Evolutionary conservation across 2,329 filamentous ascomycete species (phyloP), one percentile per base, ranked within the genome.

Genomic region (Lachnellula suecica): DNA sequence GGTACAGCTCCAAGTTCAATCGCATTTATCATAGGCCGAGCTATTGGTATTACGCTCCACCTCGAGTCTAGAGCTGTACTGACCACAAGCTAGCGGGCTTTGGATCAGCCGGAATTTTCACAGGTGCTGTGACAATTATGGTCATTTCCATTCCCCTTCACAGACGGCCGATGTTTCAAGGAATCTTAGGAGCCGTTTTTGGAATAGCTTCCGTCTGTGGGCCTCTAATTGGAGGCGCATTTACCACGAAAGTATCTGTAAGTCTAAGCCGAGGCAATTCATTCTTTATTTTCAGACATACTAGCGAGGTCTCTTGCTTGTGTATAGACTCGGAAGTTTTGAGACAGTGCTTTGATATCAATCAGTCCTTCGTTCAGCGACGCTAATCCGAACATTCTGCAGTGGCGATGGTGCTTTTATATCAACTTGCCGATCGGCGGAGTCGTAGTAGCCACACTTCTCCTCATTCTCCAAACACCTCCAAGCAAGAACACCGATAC

Each of bases 201-300:
- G 65, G 65, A n/a, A 50, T 69, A 23, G 62, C 66, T 8, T 63
- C 63, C 24, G 55, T 67, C n/a, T 48, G 54, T 13, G 75, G 66
- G 41, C 66, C 66, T 15, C 51, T 69, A 3, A 20, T 75, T 11
- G 74, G 74, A 23, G 74, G 74, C n/a, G 72, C 65, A 6, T 75
- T 74, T 49, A 75, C 71, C 5, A 38, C n/a, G n/a, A n/a, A n/a
- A n/a, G n/a, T n/a, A n/a, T 20, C 19, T 10, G n/a, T 17, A 13
- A 38, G 35, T 17, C 8, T 8, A 31, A 31, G 8, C 29, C 29
- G n/a, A n/a, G n/a, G n/a, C n/a, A n/a, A n/a, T n/a, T n/a, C n/a
- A n/a, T n/a, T n/a, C n/a, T n/a, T n/a, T n/a, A n/a, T n/a, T n/a
- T n/a, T n/a, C n/a, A n/a, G n/a, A n/a, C n/a, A n/a, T n/a, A n/a